These are phyloP conservation scores for Eragrostis tef DNA, from an alignment of 202 grass and related monocot species.

Conservation along the genomic window DNA sequence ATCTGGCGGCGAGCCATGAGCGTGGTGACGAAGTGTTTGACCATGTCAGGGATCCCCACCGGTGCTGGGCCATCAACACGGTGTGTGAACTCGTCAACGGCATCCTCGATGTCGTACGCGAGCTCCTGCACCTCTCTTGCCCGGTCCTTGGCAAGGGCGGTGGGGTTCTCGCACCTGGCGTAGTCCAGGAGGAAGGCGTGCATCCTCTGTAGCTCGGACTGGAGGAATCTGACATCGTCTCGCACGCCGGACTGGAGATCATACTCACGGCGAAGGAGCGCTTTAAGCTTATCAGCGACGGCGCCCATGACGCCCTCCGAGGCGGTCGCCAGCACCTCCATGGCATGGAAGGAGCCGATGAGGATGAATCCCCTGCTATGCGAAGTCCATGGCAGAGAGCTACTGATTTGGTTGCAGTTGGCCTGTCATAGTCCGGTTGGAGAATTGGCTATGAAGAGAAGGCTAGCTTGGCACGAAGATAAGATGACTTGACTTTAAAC, in stretches of 20 bases:
- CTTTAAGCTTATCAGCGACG: background rate
- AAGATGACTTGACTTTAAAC: too few species aligned
- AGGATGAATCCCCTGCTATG: background rate
- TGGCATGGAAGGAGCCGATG: background rate
- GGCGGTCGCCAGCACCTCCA: background rate
- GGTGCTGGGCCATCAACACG: background rate
- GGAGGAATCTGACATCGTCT: background rate
- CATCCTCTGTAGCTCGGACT: background rate
- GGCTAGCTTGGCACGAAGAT: background rate
- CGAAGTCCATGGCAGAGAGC: too few species aligned
- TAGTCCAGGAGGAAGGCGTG: background rate
- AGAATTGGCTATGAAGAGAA: background rate
- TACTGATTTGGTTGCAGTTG: background rate
- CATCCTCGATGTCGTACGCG: background rate
- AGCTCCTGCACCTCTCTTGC: constrained; percentile 3
- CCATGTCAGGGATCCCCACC: background rate
- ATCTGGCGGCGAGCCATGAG: constrained; percentile 19
- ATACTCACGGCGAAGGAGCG: background rate
- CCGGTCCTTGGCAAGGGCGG: background rate
- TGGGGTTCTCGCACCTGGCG: background rate
- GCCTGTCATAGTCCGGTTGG: background rate
- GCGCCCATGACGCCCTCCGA: background rate
- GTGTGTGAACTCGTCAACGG: background rate
- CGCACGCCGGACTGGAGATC: constrained; percentile 12
- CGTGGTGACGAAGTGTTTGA: background rate